These are phyloP conservation scores for Trichophyton simii DNA, from an alignment of 2,329 filamentous ascomycete species.

Conservation along the genomic window DNA sequence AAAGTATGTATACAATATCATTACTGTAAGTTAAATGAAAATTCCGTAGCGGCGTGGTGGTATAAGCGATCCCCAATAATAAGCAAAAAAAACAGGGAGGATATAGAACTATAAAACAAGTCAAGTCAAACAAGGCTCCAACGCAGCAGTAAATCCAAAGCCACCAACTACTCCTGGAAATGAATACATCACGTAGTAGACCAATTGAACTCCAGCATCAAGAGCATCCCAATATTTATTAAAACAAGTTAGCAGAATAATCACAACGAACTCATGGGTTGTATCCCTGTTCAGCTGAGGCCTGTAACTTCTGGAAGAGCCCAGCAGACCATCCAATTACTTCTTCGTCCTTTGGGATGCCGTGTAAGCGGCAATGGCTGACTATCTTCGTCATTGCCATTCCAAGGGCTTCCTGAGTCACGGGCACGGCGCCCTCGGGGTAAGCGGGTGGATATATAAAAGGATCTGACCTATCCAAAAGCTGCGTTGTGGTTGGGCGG, in stretches of 20 bases:
- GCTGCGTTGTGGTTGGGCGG: conserved; percentile 45
- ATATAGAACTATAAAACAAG: not conserved
- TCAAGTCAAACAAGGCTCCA: not conserved
- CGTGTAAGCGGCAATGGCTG: conserved; percentile 45
- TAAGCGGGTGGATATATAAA: conserved; percentile 47
- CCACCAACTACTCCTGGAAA: not conserved
- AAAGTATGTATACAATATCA: not conserved
- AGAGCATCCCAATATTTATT: not conserved
- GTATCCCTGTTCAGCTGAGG: not conserved
- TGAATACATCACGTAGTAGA: not conserved
- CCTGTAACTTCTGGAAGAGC: conserved; percentile 35
- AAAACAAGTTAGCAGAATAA: not conserved
- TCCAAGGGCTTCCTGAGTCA: conserved; percentile 46
- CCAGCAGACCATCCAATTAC: conserved; percentile 36
- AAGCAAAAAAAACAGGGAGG: not conserved
- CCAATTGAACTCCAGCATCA: not conserved
- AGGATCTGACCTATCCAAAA: conserved; percentile 43
- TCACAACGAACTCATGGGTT: not conserved
- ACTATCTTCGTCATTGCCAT: conserved; percentile 49
- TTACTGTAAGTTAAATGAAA: not conserved
- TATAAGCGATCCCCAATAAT: not conserved
- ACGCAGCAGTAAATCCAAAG: not conserved
- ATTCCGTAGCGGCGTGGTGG: not conserved
- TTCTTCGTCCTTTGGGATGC: conserved; percentile 46
- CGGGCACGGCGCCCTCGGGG: conserved; percentile 35